phyloP scores from a whole-genome alignment of 2,329 filamentous ascomycete genomes.

The Neurospora crassa region DNA sequence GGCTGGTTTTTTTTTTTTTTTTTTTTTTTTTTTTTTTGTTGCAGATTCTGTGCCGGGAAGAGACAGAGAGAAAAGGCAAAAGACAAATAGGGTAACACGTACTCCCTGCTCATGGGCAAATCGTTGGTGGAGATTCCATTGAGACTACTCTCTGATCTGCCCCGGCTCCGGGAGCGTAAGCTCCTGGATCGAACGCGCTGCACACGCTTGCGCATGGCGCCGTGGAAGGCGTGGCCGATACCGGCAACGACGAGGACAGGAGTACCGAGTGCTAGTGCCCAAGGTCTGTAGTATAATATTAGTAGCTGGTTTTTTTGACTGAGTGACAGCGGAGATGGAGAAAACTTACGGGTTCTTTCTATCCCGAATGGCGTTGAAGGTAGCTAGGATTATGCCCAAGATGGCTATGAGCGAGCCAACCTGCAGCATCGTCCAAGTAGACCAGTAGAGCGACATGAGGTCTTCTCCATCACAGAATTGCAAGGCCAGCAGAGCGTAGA shows the following conservation, averaged over 20 bases:
- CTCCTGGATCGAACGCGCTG: slow-evolving; percentile 17
- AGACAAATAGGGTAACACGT: slow-evolving; percentile 15
- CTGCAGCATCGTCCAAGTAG: slow-evolving; percentile 51
- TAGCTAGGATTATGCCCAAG: slow-evolving; percentile 43
- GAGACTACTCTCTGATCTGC: slow-evolving; percentile 8
- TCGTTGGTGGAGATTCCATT: slow-evolving; percentile 8
- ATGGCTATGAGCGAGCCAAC: slow-evolving; percentile 50
- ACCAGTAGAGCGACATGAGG: slow-evolving; percentile 51
- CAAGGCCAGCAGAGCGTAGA: slow-evolving; percentile 41
- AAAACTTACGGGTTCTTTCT: slow-evolving; percentile 40
- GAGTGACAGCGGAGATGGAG: slow-evolving; percentile 1
- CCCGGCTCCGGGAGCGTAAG: slow-evolving; percentile 2
- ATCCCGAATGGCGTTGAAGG: slow-evolving; percentile 39
- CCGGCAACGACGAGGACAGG: slow-evolving; percentile 50
- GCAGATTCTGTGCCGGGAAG: neutral
- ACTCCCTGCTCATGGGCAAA: slow-evolving; percentile 33
- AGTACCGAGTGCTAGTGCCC: slow-evolving; percentile 50
- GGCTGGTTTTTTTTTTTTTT: neutral
- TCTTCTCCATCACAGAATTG: slow-evolving; percentile 53
- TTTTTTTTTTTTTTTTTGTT: no score
- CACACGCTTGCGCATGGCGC: slow-evolving; percentile 26
- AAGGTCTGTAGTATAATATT: slow-evolving; percentile 28
- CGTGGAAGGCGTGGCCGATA: slow-evolving; percentile 38
- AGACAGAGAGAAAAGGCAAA: neutral
- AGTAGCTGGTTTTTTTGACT: neutral